phyloP scores from a whole-genome alignment of 805 yeast genomes.

The Ascoidea asiatica region DNA sequence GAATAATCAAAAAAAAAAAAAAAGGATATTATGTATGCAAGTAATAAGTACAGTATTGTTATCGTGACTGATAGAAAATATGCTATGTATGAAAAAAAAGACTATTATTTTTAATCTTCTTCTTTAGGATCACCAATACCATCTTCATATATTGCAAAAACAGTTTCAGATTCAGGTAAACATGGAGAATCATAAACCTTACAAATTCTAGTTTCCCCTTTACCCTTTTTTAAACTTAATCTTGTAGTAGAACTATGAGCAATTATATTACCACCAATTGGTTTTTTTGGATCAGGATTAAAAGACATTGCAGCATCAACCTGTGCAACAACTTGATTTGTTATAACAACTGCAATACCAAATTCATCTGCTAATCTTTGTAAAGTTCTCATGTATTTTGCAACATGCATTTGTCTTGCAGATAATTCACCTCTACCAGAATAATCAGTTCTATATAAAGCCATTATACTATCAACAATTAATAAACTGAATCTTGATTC shows the following conservation, averaged over 20 bases:
- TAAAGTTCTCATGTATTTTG: conserved; percentile 79
- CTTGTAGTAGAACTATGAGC: conserved; percentile 96
- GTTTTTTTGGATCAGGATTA: conserved; percentile 95
- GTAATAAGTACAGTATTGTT: too few species aligned
- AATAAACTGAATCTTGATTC: conserved; percentile 81
- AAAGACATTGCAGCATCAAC: conserved; percentile 77
- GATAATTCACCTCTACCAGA: conserved; percentile 92
- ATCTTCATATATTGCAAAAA: conserved; percentile 91
- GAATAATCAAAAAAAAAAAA: too few species aligned
- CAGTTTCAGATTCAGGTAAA: conserved; percentile 88
- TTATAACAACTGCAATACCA: conserved; percentile 92
- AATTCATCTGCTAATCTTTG: conserved; percentile 94
- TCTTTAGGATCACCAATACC: conserved; percentile 94
- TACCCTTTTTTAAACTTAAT: conserved; percentile 78
- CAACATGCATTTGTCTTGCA: conserved; percentile 90
- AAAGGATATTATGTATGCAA: too few species aligned
- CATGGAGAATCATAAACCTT: conserved; percentile 95
- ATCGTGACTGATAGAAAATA: too few species aligned
- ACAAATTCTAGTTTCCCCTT: conserved; percentile 86
- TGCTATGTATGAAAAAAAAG: too few species aligned
- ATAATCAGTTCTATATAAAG: conserved; percentile 86
- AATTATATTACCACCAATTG: conserved; percentile 95
- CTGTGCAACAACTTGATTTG: conserved; percentile 95
- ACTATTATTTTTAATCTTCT: conserved; percentile 33
- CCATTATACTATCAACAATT: conserved; percentile 97